Percentiles rank a stretch among this genome's conserved stretches.
These are phyloP conservation scores for Aspergillus fructus DNA, from an alignment of 2,329 filamentous ascomycete genomes.

Conservation along the genomic window DNA sequence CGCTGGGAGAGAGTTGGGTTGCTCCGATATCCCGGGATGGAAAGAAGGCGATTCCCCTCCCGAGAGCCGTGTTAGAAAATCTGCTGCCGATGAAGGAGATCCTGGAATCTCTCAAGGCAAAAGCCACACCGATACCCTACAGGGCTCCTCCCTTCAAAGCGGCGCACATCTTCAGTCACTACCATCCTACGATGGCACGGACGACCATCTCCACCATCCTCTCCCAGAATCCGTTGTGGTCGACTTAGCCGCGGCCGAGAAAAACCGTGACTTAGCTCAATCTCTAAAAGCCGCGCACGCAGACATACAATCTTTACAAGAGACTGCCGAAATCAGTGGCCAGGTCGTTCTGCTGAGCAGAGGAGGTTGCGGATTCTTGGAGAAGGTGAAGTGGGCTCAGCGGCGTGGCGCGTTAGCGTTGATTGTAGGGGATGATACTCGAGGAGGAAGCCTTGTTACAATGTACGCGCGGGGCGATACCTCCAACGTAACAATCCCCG, in stretches of 20 bases:
- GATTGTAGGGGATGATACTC: constrained; percentile 90
- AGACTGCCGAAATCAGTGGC: constrained; percentile 86
- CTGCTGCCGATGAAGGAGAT: constrained; percentile 25
- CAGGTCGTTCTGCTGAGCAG: constrained; percentile 90
- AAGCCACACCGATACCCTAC: constrained; percentile 24
- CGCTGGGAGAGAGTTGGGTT: constrained; percentile 83
- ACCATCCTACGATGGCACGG: constrained; percentile 69
- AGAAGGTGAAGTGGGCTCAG: constrained; percentile 97
- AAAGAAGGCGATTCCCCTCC: constrained; percentile 54
- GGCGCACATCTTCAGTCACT: constrained; percentile 16
- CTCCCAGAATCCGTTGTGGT: constrained; percentile 45
- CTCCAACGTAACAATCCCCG: constrained; percentile 89
- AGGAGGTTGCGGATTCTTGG: constrained; percentile 91
- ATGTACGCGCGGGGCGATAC: constrained; percentile 99
- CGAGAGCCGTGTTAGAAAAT: constrained; percentile 24
- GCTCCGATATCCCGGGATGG: constrained; percentile 92
- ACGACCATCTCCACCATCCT: constrained; percentile 74
- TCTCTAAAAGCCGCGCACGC: constrained; percentile 59
- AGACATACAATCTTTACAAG: constrained; percentile 88
- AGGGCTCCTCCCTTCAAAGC: constrained; percentile 20
- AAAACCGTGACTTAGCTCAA: constrained; percentile 32
- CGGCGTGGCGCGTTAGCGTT: constrained; percentile 82
- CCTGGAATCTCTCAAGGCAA: constrained; percentile 18
- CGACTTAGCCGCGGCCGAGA: constrained; percentile 33
- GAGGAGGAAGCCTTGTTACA: constrained; percentile 84